Conservation (phyloP, 805 yeast genomes). For the Suhomyces canberraensis region DNA sequence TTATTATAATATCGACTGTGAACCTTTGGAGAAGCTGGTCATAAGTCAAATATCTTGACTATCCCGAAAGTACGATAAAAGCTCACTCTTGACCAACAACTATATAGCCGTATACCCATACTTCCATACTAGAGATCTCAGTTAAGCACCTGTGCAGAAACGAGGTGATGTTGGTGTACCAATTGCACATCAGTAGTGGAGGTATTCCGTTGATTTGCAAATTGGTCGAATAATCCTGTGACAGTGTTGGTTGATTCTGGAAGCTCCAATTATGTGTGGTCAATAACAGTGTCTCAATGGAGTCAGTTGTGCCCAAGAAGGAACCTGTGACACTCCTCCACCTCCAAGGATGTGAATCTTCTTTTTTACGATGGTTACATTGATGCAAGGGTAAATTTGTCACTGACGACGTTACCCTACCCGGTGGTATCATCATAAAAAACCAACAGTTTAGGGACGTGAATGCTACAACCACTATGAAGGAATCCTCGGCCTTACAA, state of each 20-base stretch:
- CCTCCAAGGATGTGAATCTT: constrained; percentile 2
- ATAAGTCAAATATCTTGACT: too few relatives aligned
- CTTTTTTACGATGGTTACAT: constrained; percentile 2
- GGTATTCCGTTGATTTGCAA: constrained; percentile 4
- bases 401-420: constrained; percentile 6
- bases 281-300: not conserved
- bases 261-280: constrained; percentile 10
- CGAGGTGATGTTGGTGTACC: too few relatives aligned
- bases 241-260: constrained; percentile 12
- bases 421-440: constrained; percentile 1
- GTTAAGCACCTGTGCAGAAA: too few relatives aligned
- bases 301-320: constrained; percentile 2
- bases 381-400: constrained; percentile 4
- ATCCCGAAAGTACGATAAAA: too few relatives aligned
- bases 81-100: too few relatives aligned
- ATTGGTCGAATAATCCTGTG: constrained; percentile 9
- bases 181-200: not conserved
- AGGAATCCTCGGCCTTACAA: constrained; percentile 1
- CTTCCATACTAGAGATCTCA: too few relatives aligned
- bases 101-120: too few relatives aligned
- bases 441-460: not conserved
- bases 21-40: too few relatives aligned
- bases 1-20: too few relatives aligned
- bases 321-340: constrained; percentile 11
- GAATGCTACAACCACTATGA: not conserved